Conservation (phyloP, 2,329 filamentous ascomycete species). For the Penicillium sp. region DNA sequence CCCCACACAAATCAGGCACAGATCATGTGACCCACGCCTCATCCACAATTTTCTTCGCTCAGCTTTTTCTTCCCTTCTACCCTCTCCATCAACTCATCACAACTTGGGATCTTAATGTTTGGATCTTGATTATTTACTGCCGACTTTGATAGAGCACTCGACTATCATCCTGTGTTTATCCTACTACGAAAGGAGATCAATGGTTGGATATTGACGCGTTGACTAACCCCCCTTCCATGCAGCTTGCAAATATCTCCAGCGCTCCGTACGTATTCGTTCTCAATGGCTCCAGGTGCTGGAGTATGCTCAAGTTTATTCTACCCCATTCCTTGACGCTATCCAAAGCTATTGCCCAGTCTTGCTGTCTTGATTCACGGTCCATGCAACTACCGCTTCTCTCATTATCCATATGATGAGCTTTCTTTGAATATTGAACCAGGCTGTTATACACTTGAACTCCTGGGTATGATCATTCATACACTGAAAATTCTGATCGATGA, state of each 20-base stretch:
- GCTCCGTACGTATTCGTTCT: no score
- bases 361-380: background rate
- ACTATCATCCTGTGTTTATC: background rate
- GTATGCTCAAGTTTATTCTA: no score
- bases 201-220: background rate
- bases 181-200: background rate
- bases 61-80: slow-evolving; percentile 5
- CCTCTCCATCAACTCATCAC: background rate
- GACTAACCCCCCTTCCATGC: background rate
- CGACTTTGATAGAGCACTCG: background rate
- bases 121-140: background rate
- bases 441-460: slow-evolving; percentile 31
- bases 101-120: slow-evolving; percentile 7
- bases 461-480: slow-evolving; percentile 43
- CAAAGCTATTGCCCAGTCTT: no score
- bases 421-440: slow-evolving; percentile 35
- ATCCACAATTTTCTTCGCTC: slow-evolving; percentile 18
- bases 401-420: slow-evolving; percentile 37
- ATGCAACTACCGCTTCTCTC: slow-evolving; percentile 11
- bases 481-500: slow-evolving; percentile 44
- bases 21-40: slow-evolving; percentile 5
- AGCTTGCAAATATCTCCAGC: background rate
- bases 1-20: background rate
- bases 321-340: background rate
- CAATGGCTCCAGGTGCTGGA: no score